Evolutionary conservation across 768 basidiomycete genomes (phyloP).

Genomic region (Leucocoprinus leucothites): DNA sequence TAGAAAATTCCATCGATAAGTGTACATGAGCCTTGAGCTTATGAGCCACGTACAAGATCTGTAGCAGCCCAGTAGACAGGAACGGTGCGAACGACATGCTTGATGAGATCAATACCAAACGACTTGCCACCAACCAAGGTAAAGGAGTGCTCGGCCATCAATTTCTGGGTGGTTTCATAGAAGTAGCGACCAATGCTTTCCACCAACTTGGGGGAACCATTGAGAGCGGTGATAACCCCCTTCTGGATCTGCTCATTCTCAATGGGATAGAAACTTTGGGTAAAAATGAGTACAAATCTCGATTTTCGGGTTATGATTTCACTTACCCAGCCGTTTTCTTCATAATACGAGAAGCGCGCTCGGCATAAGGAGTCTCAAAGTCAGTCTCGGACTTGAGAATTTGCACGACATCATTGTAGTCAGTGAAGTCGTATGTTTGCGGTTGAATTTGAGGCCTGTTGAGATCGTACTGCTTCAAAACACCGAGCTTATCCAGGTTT

Average conservation of each 20-base stretch:
- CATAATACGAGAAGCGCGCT: slow-evolving; percentile 51
- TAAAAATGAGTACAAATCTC: background rate
- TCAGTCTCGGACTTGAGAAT: slow-evolving; percentile 43
- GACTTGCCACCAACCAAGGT: slow-evolving; percentile 52
- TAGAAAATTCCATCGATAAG: slow-evolving; percentile 23
- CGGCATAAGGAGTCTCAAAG: slow-evolving; percentile 49
- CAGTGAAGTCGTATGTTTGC: slow-evolving; percentile 30
- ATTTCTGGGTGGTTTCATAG: slow-evolving; percentile 57
- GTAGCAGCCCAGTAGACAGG: slow-evolving; percentile 69
- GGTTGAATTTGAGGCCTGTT: slow-evolving; percentile 38
- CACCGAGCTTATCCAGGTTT: slow-evolving; percentile 53
- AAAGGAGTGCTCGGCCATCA: slow-evolving; percentile 54
- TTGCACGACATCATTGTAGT: slow-evolving; percentile 49
- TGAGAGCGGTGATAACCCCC: slow-evolving; percentile 45
- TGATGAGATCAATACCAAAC: slow-evolving; percentile 60
- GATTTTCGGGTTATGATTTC: background rate
- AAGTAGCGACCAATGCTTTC: slow-evolving; percentile 59
- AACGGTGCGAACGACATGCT: slow-evolving; percentile 61
- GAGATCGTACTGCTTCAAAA: slow-evolving; percentile 52
- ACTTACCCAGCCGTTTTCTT: slow-evolving; percentile 52
- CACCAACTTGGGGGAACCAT: slow-evolving; percentile 42
- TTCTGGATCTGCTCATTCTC: slow-evolving; percentile 46
- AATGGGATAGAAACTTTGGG: slow-evolving; percentile 63
- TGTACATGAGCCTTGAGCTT: background rate
- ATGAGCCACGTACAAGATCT: slow-evolving; percentile 52